These are phyloP conservation scores for Pezizomycotina sp. DNA, from an alignment of 2,329 filamentous ascomycete genomes.

Conservation along the genomic window DNA sequence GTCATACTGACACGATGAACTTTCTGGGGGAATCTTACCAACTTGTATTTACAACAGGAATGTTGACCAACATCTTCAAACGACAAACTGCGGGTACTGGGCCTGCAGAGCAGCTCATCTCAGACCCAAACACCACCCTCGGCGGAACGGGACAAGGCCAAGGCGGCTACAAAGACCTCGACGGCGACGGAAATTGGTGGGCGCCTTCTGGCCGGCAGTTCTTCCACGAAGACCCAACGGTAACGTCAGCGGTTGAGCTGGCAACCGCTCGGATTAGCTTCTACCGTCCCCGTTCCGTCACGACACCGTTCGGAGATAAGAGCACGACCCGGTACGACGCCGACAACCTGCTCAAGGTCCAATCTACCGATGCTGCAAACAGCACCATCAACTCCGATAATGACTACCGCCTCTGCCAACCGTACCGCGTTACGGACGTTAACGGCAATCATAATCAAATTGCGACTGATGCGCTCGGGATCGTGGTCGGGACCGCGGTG, in stretches of 20 bases:
- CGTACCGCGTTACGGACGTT: not conserved
- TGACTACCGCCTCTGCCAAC: not conserved
- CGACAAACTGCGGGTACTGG: too few relatives aligned
- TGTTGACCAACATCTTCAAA: not conserved
- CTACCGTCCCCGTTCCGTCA: too few relatives aligned
- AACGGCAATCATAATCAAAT: not conserved
- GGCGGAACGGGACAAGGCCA: not conserved
- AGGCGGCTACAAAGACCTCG: slow-evolving; percentile 6
- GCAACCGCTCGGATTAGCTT: too few relatives aligned
- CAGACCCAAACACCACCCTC: not conserved
- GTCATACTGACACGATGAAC: not conserved
- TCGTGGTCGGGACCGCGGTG: not conserved
- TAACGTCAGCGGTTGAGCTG: too few relatives aligned
- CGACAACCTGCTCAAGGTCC: not conserved
- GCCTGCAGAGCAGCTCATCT: slow-evolving; percentile 1
- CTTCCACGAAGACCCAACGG: not conserved
- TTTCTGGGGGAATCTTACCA: slow-evolving; percentile 1
- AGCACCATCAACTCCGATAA: not conserved
- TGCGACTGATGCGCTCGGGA: not conserved
- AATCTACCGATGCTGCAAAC: not conserved
- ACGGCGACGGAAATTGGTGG: slow-evolving; percentile 5
- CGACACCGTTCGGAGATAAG: too few relatives aligned
- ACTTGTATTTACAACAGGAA: slow-evolving; percentile 3
- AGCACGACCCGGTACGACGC: slow-evolving; percentile 2
- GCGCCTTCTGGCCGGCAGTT: not conserved